Evolutionary conservation across 2,329 filamentous ascomycete species (phyloP).

Genomic region (Lojkania enalia): DNA sequence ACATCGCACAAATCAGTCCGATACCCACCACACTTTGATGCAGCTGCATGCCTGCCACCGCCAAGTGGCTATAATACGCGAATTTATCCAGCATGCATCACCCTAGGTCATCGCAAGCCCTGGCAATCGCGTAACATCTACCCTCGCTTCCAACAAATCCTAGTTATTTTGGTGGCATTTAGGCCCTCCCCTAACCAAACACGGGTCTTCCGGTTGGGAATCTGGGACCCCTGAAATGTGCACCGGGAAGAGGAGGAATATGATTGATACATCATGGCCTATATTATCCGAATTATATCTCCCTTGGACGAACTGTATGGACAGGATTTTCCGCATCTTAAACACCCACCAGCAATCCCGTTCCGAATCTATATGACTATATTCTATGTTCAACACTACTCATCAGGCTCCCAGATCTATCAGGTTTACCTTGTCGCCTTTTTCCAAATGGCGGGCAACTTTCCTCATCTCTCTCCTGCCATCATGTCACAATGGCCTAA

Average conservation of each 20-base stretch:
- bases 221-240: conserved; percentile 5
- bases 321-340: background rate
- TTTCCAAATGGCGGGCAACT: conserved; percentile 18
- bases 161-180: conserved; percentile 2
- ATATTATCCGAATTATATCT: conserved; percentile 9
- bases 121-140: background rate
- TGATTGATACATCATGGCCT: background rate
- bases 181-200: conserved; percentile 12
- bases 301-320: background rate
- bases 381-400: background rate
- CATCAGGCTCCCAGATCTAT: too few species aligned
- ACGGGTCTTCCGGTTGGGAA: conserved; percentile 12
- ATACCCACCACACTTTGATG: background rate
- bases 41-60: background rate
- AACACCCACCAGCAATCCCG: background rate
- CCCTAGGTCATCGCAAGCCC: background rate
- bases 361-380: background rate
- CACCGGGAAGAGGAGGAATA: background rate
- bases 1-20: too few species aligned
- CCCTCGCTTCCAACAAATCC: background rate
- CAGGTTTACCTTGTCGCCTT: background rate
- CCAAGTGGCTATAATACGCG: conserved; percentile 7
- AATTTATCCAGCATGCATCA: conserved; percentile 8
- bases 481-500: conserved; percentile 36
- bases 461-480: conserved; percentile 18